These are phyloP conservation scores for Cytospora paraplurivora DNA, from an alignment of 2,329 filamentous ascomycete genomes.

Conservation along the genomic window DNA sequence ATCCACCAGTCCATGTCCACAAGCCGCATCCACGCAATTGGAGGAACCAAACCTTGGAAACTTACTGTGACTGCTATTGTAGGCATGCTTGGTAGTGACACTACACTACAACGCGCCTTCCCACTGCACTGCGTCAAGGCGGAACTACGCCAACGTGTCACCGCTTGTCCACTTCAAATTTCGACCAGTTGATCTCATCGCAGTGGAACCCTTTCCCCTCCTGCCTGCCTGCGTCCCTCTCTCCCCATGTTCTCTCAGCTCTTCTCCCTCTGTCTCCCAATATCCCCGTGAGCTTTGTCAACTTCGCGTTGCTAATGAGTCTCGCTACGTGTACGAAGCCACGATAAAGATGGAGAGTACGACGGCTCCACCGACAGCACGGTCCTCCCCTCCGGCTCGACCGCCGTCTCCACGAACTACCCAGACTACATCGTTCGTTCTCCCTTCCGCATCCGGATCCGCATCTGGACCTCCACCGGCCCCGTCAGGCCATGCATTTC, in stretches of 20 bases:
- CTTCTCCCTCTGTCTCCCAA: not conserved
- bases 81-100: not conserved
- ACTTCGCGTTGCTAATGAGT: slow-evolving; percentile 8
- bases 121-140: not conserved
- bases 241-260: not conserved
- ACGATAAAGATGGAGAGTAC: slow-evolving; percentile 15
- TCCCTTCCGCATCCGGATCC: slow-evolving; percentile 5
- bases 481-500: slow-evolving; percentile 42
- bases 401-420: slow-evolving; percentile 19
- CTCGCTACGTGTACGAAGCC: not conserved
- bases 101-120: not conserved
- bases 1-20: not conserved
- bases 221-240: slow-evolving; percentile 8
- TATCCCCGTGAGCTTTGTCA: slow-evolving; percentile 3
- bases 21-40: not conserved
- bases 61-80: slow-evolving; percentile 1
- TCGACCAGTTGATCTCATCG: not conserved
- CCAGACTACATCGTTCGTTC: slow-evolving; percentile 16
- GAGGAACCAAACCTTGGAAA: not conserved
- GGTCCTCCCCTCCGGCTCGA: slow-evolving; percentile 13
- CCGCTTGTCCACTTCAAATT: not conserved
- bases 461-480: slow-evolving; percentile 22
- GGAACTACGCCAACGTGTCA: not conserved
- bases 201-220: slow-evolving; percentile 2
- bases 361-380: slow-evolving; percentile 11